Evolutionary conservation across 2,329 filamentous ascomycete genomes (phyloP), one percentile per base, ranked within the genome.

Genomic region (Fusarium anguioides): DNA sequence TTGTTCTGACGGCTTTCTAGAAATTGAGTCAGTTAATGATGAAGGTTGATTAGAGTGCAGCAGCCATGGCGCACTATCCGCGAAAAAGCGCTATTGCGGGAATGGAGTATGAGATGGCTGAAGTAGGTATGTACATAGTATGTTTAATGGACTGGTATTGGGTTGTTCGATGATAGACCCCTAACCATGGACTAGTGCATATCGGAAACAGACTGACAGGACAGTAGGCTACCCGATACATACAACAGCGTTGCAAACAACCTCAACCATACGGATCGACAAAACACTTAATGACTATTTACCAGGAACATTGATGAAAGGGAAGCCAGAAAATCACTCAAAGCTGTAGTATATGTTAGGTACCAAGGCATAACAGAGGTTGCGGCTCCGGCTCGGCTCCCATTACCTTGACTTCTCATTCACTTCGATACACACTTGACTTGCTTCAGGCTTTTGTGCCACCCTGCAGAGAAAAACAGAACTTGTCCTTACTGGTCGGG

Each of bases 1-100:
- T 56, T 64, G 62, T 74, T 75, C 73, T 68, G 64, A 60, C 44
- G 55, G 53, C 51, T 65, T 75, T 75, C 73, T 66, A 75, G 73
- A 75, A 75, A 41, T 55, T 29, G 31, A 37, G 36, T 67, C 40
- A 35, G 23, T 29, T 33, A n/a, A 45, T 36, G n/a, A n/a, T n/a
- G n/a, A n/a, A n/a, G 41, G 46, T 31, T 39, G 23, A 31, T 37
- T 39, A n/a, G 23, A 20, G 45, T 39, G 33, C 46, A 46, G 27
- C 27, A 48, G 51, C 33, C 48, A 53, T 68, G 51, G 66, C 56
- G 60, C 37, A 53, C 52, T 47, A 52, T 46, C 57, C 42, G 24
- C 44, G 47, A 44, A 20, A 29, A 66, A 63, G 36, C 31, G 42
- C 31, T n/a, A 21, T 52, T 35, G 24, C 18, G 45, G 46, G 40